Base-by-base conservation (phyloP, 345 rosid species). In the Arabis alpina region DNA sequence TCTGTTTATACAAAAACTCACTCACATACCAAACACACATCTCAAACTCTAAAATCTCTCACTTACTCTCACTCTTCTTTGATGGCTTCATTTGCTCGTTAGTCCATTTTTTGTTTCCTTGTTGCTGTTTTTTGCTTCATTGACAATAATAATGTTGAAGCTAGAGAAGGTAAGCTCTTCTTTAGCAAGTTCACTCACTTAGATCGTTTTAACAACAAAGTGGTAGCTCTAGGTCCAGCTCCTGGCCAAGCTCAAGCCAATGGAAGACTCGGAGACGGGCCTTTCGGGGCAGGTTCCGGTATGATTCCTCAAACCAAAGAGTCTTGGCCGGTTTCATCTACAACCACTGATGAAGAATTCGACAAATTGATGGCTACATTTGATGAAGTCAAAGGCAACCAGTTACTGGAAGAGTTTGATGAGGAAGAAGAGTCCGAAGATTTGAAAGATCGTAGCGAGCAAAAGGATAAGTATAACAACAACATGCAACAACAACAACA, bases 101-200 rank as follows among this genome's bases (percentile, higher is more conserved):
- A 30, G 54, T 11, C 64, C 24, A 34, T 43, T 11, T 61, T 77
- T 64, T 77, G 61, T 61, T 53, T 71, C 72, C 58, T 72, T 48
- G 55, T 76, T 41, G 41, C 65, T 23, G 12, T 64, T 30, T 44
- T 74, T 39, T 64, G 79, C 63, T 64, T 73, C 47, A 44, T 73
- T 51, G 27, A 43, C 34, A 52, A 68, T 15, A 19, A 19, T 19
- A 75, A 41, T 56, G 75, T 76, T 61, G 81, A 85, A 24, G 89
- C 82, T 8, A 86, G 90, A 70, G 84, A 83, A 63, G 83, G 88
- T 72, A 79, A 64, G 73, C 36, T 76, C 55, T 83, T 88, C 79
- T 88, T 88, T 61, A 82, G 80, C 78, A 88, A 84, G 82, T 75
- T 82, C 75, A 79, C 79, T 13, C 84, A 66, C 53, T n/a, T 55